Evolutionary conservation across 768 basidiomycete species (phyloP), one percentile per base, ranked within the genome.

Genomic region (Boletales sp.): DNA sequence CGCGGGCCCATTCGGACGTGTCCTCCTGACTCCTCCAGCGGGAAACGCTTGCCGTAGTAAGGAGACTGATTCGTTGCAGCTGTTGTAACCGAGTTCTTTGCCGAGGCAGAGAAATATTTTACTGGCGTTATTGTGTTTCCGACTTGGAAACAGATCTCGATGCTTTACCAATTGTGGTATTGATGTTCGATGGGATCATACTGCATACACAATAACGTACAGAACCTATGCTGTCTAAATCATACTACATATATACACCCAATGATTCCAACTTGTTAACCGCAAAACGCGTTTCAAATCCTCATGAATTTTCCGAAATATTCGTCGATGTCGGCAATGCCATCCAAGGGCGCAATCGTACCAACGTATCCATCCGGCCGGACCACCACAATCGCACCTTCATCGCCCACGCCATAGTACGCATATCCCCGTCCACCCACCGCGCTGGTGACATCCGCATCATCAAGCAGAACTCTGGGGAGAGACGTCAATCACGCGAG

Each of bases 391-490:
- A 69, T 45, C 6, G 54, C 63, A n/a, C 67, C 67, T 39, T 62
- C 52, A 8, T 59, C 47, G 1, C 48, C 47, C 9, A 72, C 59
- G 0, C 84, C 84, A 54, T 80, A 85, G 21, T 74, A 72, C 0
- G 63, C 54, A 60, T 87, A 86, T 5, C 79, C 83, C 32, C 72
- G 71, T 4, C 82, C 83, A 21, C 81, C 82, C 18, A 69, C 59
- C 5, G 47, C 59, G 4, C 74, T 76, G 14, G 62, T 67, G 30
- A 75, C 51, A 51, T 81, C 77, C 2, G 55, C 62, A 48, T 83
- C 83, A 51, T 88, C 86, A 12, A 84, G 69, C 29, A 82, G 69
- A 7, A 83, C 77, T 63, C 86, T 87, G 48, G 4, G 19, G n/a
- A 34, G 14, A 9, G 18, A 30, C 19, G 27, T 61, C 40, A 62